phyloP scores from a whole-genome alignment of 2,329 filamentous ascomycete species.

The Botryotinia convoluta region DNA sequence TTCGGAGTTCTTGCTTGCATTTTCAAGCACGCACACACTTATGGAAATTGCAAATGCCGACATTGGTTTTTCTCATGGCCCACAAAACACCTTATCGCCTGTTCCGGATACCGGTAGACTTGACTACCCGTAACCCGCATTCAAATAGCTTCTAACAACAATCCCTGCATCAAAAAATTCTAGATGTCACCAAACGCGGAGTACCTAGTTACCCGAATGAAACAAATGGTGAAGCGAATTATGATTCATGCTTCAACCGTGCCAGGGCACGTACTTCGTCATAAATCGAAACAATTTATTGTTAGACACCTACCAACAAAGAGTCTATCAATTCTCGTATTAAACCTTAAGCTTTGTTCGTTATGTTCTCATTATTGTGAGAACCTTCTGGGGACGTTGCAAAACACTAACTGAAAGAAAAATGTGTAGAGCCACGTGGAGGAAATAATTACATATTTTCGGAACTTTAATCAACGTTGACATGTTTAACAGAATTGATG shows the following conservation, averaged over 20 bases:
- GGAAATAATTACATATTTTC: neutral
- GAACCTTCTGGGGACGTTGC: neutral
- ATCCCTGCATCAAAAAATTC: conserved; percentile 4
- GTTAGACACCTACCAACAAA: neutral
- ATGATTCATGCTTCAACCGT: conserved; percentile 12
- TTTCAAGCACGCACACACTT: neutral
- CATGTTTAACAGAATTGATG: neutral
- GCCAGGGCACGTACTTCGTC: neutral
- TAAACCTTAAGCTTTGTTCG: neutral
- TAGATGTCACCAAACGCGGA: neutral
- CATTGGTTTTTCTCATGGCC: neutral
- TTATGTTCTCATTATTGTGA: neutral
- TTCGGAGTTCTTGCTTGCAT: neutral
- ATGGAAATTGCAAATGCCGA: neutral
- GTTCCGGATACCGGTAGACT: neutral
- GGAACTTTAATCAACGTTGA: neutral
- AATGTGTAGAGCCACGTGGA: neutral
- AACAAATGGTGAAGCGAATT: conserved; percentile 16
- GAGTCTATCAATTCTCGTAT: neutral
- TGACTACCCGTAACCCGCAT: neutral
- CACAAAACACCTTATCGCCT: neutral
- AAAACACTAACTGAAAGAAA: neutral
- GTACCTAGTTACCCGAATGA: neutral
- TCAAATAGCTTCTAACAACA: neutral
- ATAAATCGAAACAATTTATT: neutral